Conservation (phyloP, 1,284 basidiomycete genomes). For the Flammula alnicola region DNA sequence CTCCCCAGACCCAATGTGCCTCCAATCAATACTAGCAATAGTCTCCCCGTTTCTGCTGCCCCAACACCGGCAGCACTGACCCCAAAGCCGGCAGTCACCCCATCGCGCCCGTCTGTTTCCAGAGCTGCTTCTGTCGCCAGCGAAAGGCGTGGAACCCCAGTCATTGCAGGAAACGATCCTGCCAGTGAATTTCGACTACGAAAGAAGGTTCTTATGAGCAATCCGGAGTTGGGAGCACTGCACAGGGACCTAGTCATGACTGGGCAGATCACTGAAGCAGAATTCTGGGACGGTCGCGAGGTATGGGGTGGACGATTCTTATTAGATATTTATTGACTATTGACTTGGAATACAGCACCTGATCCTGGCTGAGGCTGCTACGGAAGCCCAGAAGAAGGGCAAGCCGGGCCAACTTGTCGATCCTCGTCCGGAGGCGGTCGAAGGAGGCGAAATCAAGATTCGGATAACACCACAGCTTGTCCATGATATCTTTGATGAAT, state of each 20-base stretch:
- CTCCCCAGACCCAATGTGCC: conserved; percentile 25
- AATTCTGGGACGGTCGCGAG: conserved; percentile 96
- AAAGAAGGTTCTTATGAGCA: conserved; percentile 79
- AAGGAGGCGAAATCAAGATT: conserved; percentile 86
- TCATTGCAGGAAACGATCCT: conserved; percentile 61
- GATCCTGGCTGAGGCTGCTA: conserved; percentile 70
- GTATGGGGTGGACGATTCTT: conserved; percentile 43
- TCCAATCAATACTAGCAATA: conserved; percentile 13
- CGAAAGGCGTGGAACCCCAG: conserved; percentile 55
- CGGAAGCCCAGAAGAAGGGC: conserved; percentile 79
- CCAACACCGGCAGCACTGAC: conserved; percentile 33
- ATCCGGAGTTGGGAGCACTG: conserved; percentile 75
- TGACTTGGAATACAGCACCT: conserved; percentile 53
- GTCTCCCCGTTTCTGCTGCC: conserved; percentile 33
- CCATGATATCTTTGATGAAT: conserved; percentile 97
- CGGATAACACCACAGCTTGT: conserved; percentile 92
- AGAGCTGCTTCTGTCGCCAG: conserved; percentile 65
- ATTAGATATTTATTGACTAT: neutral
- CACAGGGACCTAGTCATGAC: conserved; percentile 87
- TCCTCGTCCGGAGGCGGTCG: conserved; percentile 81
- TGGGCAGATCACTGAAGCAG: conserved; percentile 85
- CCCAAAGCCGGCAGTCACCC: conserved; percentile 32
- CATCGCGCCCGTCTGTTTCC: conserved; percentile 49
- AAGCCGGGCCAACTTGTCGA: conserved; percentile 88
- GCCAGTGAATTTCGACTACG: conserved; percentile 72